Percentiles rank a stretch among this genome's conserved stretches.
Conservation (phyloP, 345 rosid genomes). For the Gossypium thurberi region DNA sequence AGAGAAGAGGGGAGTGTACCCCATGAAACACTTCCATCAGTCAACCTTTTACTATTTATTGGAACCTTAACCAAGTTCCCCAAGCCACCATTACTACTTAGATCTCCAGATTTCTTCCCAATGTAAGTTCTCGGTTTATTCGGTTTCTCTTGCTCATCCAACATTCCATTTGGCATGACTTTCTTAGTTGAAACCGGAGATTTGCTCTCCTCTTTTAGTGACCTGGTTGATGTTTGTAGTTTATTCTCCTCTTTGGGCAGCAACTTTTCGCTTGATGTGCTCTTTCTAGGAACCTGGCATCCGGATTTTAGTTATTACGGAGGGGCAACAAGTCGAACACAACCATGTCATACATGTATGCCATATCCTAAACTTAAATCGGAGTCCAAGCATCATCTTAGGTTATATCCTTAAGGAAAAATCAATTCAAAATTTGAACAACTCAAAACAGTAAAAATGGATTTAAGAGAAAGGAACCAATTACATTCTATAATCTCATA, state of each 20-base stretch:
- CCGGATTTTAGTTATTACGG: neutral
- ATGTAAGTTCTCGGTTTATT: constrained; percentile 35
- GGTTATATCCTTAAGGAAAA: neutral
- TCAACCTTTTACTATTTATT: constrained; percentile 53
- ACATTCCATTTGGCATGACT: constrained; percentile 38
- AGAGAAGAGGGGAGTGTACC: constrained; percentile 71
- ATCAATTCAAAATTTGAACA: neutral
- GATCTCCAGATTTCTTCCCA: constrained; percentile 52
- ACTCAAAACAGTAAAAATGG: neutral
- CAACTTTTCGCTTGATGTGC: constrained; percentile 61
- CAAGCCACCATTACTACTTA: constrained; percentile 46
- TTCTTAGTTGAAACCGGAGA: constrained; percentile 42
- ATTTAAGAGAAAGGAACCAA: neutral
- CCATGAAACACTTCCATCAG: constrained; percentile 71
- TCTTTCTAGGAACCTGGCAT: constrained; percentile 71
- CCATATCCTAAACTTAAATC: neutral
- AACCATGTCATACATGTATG: neutral
- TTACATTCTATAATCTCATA: neutral
- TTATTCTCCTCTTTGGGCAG: constrained; percentile 53
- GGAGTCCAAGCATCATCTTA: neutral
- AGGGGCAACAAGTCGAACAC: neutral
- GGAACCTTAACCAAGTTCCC: constrained; percentile 73
- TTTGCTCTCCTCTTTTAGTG: constrained; percentile 53
- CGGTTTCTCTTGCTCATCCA: constrained; percentile 48
- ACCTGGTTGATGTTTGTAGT: constrained; percentile 37